Percentiles rank a stretch among this genome's conserved stretches.
phyloP scores from a whole-genome alignment of 2,329 filamentous ascomycete species.

The Claviceps cyperi region DNA sequence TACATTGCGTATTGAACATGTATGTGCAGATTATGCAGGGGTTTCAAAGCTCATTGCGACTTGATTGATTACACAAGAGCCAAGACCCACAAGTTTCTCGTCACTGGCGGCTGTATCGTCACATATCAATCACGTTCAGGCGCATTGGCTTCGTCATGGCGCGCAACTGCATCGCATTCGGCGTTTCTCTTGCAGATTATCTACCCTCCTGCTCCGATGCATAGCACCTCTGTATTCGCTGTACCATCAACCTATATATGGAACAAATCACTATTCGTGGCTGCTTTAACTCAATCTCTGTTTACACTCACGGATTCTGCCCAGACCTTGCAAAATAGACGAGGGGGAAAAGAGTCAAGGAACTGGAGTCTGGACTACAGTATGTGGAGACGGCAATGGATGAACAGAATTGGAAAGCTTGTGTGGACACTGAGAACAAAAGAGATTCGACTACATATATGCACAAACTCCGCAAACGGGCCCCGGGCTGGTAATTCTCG shows the following conservation, averaged over 20 bases:
- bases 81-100: not conserved
- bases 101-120: not conserved
- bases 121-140: not conserved
- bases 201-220: not conserved
- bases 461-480: slow-evolving; percentile 22
- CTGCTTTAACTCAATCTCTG: not conserved
- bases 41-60: too few species aligned
- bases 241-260: not conserved
- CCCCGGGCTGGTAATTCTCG: slow-evolving; percentile 21
- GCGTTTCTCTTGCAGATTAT: too few species aligned
- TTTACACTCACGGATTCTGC: not conserved
- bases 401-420: not conserved
- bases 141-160: not conserved
- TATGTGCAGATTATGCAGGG: too few species aligned
- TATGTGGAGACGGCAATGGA: not conserved
- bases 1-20: too few species aligned
- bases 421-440: slow-evolving; percentile 14
- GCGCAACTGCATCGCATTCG: not conserved
- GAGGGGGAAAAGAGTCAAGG: not conserved
- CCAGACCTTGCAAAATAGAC: not conserved
- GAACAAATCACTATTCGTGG: not conserved
- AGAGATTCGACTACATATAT: slow-evolving; percentile 30
- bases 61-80: too few species aligned
- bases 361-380: not conserved
- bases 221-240: too few species aligned